Conservation (phyloP, 495 filamentous ascomycete species). For the Penicillium diatomitis region DNA sequence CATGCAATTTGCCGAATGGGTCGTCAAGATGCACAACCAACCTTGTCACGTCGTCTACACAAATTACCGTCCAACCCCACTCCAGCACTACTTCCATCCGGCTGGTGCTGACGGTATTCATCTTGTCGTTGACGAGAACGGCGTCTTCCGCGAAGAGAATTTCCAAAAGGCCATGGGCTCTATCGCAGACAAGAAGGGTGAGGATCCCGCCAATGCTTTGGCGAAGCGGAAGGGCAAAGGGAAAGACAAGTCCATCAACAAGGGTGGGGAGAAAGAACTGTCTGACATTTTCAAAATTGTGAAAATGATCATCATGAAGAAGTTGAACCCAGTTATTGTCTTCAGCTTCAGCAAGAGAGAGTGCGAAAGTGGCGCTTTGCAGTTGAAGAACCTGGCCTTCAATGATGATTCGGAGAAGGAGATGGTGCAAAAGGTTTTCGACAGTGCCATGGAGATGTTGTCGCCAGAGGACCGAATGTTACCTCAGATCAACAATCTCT, state of each 20-base stretch:
- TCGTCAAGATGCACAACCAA: conserved; percentile 91
- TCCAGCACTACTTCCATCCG: conserved; percentile 97
- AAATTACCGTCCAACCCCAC: conserved; percentile 89
- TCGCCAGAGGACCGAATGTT: conserved; percentile 84
- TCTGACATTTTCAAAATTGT: conserved; percentile 95
- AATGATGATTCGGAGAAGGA: conserved; percentile 94
- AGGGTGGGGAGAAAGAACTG: conserved; percentile 64
- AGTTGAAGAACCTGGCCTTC: conserved; percentile 82
- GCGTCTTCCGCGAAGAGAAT: conserved; percentile 88
- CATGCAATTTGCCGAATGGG: conserved; percentile 99
- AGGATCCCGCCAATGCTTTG: conserved; percentile 67
- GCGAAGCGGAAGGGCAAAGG: conserved; percentile 76
- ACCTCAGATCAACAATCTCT: conserved; percentile 82
- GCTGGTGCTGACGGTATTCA: conserved; percentile 90
- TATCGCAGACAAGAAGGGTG: conserved; percentile 80
- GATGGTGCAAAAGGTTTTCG: conserved; percentile 90
- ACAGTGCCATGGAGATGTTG: conserved; percentile 78
- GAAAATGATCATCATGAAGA: conserved; percentile 95
- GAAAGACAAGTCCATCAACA: conserved; percentile 84
- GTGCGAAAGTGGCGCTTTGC: conserved; percentile 76
- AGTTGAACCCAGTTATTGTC: conserved; percentile 93
- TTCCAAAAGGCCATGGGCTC: conserved; percentile 90
- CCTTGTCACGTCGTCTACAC: conserved; percentile 98
- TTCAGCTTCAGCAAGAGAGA: conserved; percentile 99
- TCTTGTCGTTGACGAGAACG: conserved; percentile 92